Percentiles rank a stretch among this genome's conserved stretches.
These are phyloP conservation scores for Bathelium albidoporum DNA, from an alignment of 495 filamentous ascomycete genomes.

Conservation along the genomic window DNA sequence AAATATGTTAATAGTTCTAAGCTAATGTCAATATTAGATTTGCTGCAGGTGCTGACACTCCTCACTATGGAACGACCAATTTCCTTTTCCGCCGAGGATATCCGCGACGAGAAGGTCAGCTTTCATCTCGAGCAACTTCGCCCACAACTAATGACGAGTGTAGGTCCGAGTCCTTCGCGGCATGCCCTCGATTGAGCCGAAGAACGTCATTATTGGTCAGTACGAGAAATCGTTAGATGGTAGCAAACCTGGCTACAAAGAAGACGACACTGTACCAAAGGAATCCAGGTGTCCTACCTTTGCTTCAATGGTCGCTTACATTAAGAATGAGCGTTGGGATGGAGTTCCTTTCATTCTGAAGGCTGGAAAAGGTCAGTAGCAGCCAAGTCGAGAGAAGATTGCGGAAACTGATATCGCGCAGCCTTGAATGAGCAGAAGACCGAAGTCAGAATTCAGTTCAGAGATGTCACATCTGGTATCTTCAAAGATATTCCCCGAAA, in stretches of 20 bases:
- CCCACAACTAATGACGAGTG: neutral
- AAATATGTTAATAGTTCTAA: neutral
- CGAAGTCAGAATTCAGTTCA: conserved; percentile 98
- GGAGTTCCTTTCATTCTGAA: conserved; percentile 99
- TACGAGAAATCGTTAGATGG: conserved; percentile 95
- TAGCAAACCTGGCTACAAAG: conserved; percentile 94
- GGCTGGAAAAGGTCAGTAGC: conserved; percentile 61
- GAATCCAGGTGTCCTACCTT: conserved; percentile 96
- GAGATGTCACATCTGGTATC: conserved; percentile 97
- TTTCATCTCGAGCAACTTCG: neutral
- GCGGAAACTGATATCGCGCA: conserved; percentile 19
- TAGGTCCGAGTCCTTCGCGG: conserved; percentile 73
- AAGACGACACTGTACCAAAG: conserved; percentile 97
- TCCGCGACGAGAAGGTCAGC: conserved; percentile 85
- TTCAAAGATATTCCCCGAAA: conserved; percentile 99
- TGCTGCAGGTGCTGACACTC: conserved; percentile 91
- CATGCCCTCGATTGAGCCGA: conserved; percentile 93
- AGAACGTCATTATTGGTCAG: conserved; percentile 99
- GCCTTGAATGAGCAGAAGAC: conserved; percentile 99
- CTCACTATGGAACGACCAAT: conserved; percentile 98
- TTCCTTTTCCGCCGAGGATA: conserved; percentile 96
- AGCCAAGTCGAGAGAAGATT: conserved; percentile 23
- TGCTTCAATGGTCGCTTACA: conserved; percentile 91
- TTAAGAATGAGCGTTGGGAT: conserved; percentile 99
- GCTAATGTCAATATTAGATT: conserved; percentile 30